Evolutionary conservation across 192 early-diverging fungal species (phyloP).

Genomic region (Podila horticola): DNA sequence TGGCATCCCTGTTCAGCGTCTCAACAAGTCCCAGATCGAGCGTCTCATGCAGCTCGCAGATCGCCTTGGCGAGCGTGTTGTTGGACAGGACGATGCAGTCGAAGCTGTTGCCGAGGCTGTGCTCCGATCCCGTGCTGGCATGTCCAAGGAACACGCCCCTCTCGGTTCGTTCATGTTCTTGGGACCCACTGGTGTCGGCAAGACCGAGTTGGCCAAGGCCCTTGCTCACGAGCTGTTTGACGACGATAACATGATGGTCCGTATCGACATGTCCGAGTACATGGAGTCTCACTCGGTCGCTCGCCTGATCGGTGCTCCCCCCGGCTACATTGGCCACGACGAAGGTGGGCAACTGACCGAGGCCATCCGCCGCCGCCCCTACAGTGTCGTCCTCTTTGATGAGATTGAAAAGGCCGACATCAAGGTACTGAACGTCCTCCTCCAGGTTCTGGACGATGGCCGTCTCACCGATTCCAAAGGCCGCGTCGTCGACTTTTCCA

Average conservation of each 20-base stretch:
- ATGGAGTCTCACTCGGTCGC: constrained; percentile 91
- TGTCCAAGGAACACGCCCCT: constrained; percentile 80
- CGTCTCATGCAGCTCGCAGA: constrained; percentile 82
- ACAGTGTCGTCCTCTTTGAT: constrained; percentile 95
- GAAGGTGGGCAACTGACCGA: constrained; percentile 98
- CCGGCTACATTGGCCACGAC: constrained; percentile 97
- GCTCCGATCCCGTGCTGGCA: constrained; percentile 88
- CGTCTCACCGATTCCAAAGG: constrained; percentile 93
- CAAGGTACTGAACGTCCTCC: constrained; percentile 80
- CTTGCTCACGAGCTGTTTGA: constrained; percentile 93
- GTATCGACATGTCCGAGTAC: constrained; percentile 99
- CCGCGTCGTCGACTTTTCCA: constrained; percentile 91
- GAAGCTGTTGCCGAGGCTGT: constrained; percentile 93
- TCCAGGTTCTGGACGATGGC: constrained; percentile 94
- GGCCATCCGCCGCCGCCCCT: constrained; percentile 88
- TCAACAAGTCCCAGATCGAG: constrained; percentile 89
- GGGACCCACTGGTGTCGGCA: constrained; percentile 97
- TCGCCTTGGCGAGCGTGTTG: constrained; percentile 85
- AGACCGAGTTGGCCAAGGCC: constrained; percentile 85
- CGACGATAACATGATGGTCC: constrained; percentile 93
- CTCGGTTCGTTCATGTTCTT: constrained; percentile 96
- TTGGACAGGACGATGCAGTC: constrained; percentile 94
- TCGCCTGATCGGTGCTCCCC: constrained; percentile 93
- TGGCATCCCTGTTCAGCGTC: constrained; percentile 91
- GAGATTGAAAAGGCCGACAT: constrained; percentile 98